phyloP scores from a whole-genome alignment of 2,329 filamentous ascomycete genomes.

The Triangularia verruculosa region DNA sequence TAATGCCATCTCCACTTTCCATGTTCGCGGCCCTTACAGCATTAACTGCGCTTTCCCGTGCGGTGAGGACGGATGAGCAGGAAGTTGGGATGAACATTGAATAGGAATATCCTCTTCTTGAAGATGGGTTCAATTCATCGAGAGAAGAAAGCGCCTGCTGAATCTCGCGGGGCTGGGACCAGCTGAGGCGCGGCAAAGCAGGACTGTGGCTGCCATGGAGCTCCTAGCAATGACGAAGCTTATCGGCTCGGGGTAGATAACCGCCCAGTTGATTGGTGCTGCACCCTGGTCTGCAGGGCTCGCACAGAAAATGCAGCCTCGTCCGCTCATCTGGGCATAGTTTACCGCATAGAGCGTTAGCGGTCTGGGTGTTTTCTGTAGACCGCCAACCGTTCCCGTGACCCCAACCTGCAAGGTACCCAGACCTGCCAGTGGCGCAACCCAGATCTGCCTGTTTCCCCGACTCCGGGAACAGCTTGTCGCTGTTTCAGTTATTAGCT shows the following conservation, averaged over 20 bases:
- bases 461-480: not conserved
- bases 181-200: not conserved
- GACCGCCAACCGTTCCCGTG: conserved; percentile 16
- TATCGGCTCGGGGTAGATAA: conserved; percentile 13
- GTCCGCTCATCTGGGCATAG: not conserved
- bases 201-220: not conserved
- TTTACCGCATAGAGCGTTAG: not conserved
- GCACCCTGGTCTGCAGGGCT: conserved; percentile 5
- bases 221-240: conserved; percentile 23
- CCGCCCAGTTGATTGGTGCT: conserved; percentile 15
- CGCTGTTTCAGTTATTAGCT: conserved; percentile 14
- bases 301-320: conserved; percentile 8
- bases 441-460: conserved; percentile 2
- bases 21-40: not conserved
- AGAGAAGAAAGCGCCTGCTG: not conserved
- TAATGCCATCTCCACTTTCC: not conserved
- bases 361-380: conserved; percentile 4
- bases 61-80: not conserved
- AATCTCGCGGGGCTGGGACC: not conserved
- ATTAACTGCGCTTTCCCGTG: not conserved
- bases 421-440: conserved; percentile 3
- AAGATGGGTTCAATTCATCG: not conserved
- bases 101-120: not conserved
- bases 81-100: not conserved
- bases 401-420: conserved; percentile 28